Evolutionary conservation across 768 basidiomycete genomes (phyloP).

Genomic region (Lactarius psammicola): DNA sequence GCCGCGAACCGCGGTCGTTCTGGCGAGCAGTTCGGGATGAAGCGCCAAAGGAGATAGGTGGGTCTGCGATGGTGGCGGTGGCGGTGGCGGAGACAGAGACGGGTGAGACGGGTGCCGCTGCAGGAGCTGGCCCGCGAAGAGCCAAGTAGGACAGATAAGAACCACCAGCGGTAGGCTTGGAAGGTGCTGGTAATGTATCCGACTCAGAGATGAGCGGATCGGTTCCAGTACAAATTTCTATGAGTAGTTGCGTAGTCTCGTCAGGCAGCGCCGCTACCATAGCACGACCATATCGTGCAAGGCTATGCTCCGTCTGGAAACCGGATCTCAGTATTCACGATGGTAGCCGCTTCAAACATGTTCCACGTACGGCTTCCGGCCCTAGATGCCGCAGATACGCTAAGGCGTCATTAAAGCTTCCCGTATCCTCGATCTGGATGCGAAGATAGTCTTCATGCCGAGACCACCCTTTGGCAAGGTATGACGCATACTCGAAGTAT

Average conservation of each 20-base stretch:
- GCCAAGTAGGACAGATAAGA: slow-evolving; percentile 83
- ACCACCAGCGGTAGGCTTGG: slow-evolving; percentile 39
- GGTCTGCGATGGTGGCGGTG: slow-evolving; percentile 32
- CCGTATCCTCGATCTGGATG: slow-evolving; percentile 92
- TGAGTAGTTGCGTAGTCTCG: slow-evolving; percentile 87
- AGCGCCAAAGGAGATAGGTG: slow-evolving; percentile 23
- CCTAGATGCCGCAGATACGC: slow-evolving; percentile 77
- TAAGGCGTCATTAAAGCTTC: slow-evolving; percentile 77
- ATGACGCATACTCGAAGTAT: slow-evolving; percentile 92
- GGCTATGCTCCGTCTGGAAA: slow-evolving; percentile 77
- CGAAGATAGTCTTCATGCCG: slow-evolving; percentile 90
- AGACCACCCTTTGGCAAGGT: slow-evolving; percentile 88
- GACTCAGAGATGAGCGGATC: slow-evolving; percentile 48
- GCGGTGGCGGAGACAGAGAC: slow-evolving; percentile 38
- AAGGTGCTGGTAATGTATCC: slow-evolving; percentile 32
- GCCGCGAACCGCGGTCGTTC: slow-evolving; percentile 34
- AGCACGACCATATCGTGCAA: slow-evolving; percentile 84
- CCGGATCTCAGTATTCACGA: not conserved
- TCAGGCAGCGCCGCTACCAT: slow-evolving; percentile 79
- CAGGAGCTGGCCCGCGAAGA: slow-evolving; percentile 55
- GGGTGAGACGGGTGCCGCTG: slow-evolving; percentile 42
- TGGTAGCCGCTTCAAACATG: slow-evolving; percentile 2
- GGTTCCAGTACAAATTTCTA: slow-evolving; percentile 82
- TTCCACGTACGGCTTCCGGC: slow-evolving; percentile 66
- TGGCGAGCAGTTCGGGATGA: slow-evolving; percentile 21